These are phyloP conservation scores for Cercospora sojina DNA, from an alignment of 2,329 filamentous ascomycete species.

Conservation along the genomic window DNA sequence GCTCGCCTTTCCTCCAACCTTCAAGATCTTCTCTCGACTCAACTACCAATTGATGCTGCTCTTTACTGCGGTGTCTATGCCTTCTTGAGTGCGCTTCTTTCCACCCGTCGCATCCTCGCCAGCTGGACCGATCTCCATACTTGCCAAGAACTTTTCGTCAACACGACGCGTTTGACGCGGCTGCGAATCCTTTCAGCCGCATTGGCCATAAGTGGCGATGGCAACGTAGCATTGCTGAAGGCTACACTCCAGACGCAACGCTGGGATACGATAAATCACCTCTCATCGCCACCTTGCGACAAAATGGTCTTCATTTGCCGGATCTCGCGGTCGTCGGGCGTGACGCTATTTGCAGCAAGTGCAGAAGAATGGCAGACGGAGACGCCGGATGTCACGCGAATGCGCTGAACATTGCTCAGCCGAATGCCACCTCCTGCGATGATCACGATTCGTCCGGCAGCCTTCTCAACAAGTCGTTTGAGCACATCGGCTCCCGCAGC, in stretches of 20 bases:
- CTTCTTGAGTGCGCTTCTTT: not conserved
- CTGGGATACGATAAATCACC: constrained; percentile 1
- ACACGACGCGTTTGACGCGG: not conserved
- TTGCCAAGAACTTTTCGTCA: not conserved
- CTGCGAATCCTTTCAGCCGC: not conserved
- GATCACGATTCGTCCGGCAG: constrained; percentile 41
- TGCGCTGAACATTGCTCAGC: constrained; percentile 42
- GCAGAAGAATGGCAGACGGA: constrained; percentile 29
- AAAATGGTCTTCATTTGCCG: constrained; percentile 18
- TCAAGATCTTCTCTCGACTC: not conserved
- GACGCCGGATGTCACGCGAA: constrained; percentile 30
- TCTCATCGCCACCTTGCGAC: not conserved
- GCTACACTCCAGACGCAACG: not conserved
- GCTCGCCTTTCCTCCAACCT: not conserved
- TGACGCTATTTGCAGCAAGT: constrained; percentile 8
- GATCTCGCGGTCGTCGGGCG: constrained; percentile 19
- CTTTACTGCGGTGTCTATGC: not conserved
- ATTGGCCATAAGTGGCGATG: constrained; percentile 7
- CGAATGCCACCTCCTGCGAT: constrained; percentile 55
- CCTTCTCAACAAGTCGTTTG: constrained; percentile 33
- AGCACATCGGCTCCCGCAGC: constrained; percentile 40
- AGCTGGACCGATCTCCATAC: not conserved
- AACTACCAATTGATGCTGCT: not conserved
- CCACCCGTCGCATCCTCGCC: not conserved
- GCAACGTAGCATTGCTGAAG: constrained; percentile 2